phyloP scores from a whole-genome alignment of 345 rosid species.

The Gossypium thurberi region DNA sequence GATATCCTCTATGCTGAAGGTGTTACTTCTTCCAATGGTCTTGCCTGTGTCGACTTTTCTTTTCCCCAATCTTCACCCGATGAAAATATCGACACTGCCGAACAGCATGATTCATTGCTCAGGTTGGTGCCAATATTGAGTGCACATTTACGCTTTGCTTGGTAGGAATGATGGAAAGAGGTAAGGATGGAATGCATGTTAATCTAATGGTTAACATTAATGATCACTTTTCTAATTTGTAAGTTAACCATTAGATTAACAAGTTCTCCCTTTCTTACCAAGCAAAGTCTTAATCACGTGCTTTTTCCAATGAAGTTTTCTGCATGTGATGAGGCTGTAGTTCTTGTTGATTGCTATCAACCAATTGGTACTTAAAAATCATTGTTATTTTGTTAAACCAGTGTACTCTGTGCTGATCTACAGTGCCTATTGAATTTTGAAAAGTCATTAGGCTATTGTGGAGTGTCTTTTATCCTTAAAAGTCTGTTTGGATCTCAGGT shows the following conservation, averaged over 20 bases:
- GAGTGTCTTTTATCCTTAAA: neutral
- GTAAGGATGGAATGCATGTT: no score
- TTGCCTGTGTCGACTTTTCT: conserved; percentile 84
- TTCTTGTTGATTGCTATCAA: neutral
- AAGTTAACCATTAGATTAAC: no score
- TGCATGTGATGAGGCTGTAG: neutral
- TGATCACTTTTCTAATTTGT: no score
- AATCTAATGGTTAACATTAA: no score
- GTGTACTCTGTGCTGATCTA: neutral
- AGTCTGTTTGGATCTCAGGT: conserved; percentile 38
- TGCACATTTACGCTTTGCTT: neutral
- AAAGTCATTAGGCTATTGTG: neutral
- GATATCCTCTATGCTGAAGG: conserved; percentile 95
- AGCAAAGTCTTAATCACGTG: neutral
- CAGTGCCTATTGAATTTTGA: neutral
- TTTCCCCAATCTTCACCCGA: conserved; percentile 61
- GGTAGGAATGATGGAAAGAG: no score
- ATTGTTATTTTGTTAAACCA: no score
- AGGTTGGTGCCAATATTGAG: conserved; percentile 38
- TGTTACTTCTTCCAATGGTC: conserved; percentile 91
- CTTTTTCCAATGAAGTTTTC: neutral
- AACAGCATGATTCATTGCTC: conserved; percentile 64
- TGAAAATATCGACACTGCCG: conserved; percentile 47
- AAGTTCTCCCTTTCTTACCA: no score
- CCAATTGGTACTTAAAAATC: neutral